These are phyloP conservation scores for Auricularia cornea DNA, from an alignment of 768 basidiomycete genomes.

Conservation along the genomic window DNA sequence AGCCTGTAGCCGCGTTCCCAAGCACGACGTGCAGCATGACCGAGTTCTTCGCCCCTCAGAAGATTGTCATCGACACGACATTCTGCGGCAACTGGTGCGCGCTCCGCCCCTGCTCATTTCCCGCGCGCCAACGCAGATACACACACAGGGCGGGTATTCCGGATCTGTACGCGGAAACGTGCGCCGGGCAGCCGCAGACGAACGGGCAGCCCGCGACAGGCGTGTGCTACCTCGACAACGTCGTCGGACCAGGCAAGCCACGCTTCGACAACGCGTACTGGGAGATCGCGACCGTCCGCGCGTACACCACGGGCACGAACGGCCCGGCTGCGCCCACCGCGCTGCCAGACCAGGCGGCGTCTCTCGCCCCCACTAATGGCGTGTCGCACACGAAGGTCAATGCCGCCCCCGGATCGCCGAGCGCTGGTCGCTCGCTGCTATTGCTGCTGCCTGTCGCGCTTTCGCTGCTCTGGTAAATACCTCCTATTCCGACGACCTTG, in stretches of 20 bases:
- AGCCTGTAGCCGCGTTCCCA: conserved; percentile 37
- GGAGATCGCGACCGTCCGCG: conserved; percentile 57
- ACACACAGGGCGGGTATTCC: conserved; percentile 41
- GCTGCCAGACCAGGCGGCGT: background rate
- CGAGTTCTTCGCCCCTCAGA: conserved; percentile 39
- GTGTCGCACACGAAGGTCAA: too few species aligned
- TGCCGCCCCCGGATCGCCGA: too few species aligned
- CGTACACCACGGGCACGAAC: conserved; percentile 35
- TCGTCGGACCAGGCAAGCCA: conserved; percentile 46
- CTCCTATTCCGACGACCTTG: too few species aligned
- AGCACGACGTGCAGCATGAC: conserved; percentile 36
- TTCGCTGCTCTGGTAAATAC: too few species aligned
- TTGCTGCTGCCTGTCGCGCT: too few species aligned
- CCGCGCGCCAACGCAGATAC: background rate
- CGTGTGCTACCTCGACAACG: conserved; percentile 35
- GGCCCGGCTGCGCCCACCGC: background rate
- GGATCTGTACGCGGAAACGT: conserved; percentile 34
- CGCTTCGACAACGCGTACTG: conserved; percentile 55
- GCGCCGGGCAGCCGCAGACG: conserved; percentile 15
- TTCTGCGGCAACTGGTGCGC: conserved; percentile 44
- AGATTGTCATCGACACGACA: conserved; percentile 45
- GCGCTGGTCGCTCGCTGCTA: too few species aligned
- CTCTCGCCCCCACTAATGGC: too few species aligned
- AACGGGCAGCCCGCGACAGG: conserved; percentile 23
- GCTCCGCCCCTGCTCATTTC: background rate